phyloP scores from a whole-genome alignment of 345 rosid species.

The Gossypium mustelinum region DNA sequence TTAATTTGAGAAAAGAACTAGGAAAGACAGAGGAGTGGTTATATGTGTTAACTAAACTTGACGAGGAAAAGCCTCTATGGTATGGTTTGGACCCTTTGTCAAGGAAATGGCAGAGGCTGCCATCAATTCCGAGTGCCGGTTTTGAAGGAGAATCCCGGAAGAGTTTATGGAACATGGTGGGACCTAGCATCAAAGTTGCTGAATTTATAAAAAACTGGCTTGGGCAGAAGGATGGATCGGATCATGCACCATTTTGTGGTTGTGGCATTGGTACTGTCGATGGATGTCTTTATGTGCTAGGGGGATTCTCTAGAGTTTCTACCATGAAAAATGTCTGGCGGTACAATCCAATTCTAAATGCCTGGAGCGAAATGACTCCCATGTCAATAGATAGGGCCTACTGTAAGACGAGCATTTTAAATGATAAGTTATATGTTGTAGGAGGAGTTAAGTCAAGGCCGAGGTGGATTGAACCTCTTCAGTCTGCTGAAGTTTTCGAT shows the following conservation, averaged over 20 bases:
- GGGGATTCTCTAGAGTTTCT: constrained; percentile 67
- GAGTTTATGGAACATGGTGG: constrained; percentile 57
- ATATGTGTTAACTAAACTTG: constrained; percentile 66
- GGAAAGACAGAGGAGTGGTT: constrained; percentile 82
- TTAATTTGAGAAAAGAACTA: constrained; percentile 62
- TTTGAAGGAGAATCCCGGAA: constrained; percentile 48
- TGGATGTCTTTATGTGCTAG: constrained; percentile 80
- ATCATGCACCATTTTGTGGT: constrained; percentile 59
- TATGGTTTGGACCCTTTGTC: constrained; percentile 79
- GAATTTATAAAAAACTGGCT: constrained; percentile 63
- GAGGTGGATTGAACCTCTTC: constrained; percentile 74
- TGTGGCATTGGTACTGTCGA: constrained; percentile 65
- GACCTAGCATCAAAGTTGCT: constrained; percentile 44
- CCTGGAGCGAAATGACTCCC: constrained; percentile 65
- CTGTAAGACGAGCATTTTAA: constrained; percentile 66
- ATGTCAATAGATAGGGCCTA: constrained; percentile 76
- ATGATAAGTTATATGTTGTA: constrained; percentile 75
- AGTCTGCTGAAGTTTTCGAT: constrained; percentile 86
- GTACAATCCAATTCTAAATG: constrained; percentile 57
- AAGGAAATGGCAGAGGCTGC: constrained; percentile 75
- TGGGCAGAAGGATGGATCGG: constrained; percentile 44
- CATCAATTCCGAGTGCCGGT: constrained; percentile 51
- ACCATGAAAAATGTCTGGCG: constrained; percentile 66
- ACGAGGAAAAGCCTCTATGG: constrained; percentile 66
- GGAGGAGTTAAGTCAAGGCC: constrained; percentile 73